These are phyloP conservation scores for Amanita inopinata DNA, from an alignment of 768 basidiomycete species.

Conservation along the genomic window DNA sequence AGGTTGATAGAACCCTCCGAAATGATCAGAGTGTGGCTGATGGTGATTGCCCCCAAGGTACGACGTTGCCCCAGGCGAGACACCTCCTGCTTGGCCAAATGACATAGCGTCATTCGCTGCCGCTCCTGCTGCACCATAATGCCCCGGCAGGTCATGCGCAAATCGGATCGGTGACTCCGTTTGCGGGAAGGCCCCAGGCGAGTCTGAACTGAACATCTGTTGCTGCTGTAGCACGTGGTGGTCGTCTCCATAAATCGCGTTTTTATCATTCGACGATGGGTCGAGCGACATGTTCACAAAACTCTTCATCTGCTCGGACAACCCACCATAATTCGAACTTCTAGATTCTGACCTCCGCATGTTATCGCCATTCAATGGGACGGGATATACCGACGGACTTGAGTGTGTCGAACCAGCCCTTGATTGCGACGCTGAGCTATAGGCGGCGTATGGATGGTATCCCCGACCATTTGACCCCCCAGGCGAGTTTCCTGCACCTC, in stretches of 20 bases:
- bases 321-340: conserved; percentile 28
- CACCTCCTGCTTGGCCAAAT: conserved; percentile 8
- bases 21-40: conserved; percentile 12
- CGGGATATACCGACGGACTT: conserved; percentile 32
- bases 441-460: conserved; percentile 48
- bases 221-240: conserved; percentile 8
- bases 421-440: conserved; percentile 23
- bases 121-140: conserved; percentile 12
- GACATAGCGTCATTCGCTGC: conserved; percentile 11
- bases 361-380: conserved; percentile 27
- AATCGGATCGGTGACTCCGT: conserved; percentile 31
- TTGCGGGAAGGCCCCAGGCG: conserved; percentile 21
- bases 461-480: conserved; percentile 32
- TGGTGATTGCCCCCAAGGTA: conserved; percentile 11
- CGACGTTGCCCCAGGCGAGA: conserved; percentile 2
- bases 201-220: conserved; percentile 31
- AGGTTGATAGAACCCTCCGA: conserved; percentile 15
- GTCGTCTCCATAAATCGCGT: conserved; percentile 8
- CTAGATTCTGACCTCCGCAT: conserved; percentile 28
- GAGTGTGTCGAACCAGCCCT: conserved; percentile 33
- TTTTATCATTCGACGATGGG: conserved; percentile 14
- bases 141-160: conserved; percentile 26
- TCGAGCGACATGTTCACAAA: conserved; percentile 30
- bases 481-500: conserved; percentile 24
- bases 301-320: conserved; percentile 37